These are phyloP conservation scores for Fusarium praegraminearum DNA, from an alignment of 2,329 filamentous ascomycete species.

Conservation along the genomic window DNA sequence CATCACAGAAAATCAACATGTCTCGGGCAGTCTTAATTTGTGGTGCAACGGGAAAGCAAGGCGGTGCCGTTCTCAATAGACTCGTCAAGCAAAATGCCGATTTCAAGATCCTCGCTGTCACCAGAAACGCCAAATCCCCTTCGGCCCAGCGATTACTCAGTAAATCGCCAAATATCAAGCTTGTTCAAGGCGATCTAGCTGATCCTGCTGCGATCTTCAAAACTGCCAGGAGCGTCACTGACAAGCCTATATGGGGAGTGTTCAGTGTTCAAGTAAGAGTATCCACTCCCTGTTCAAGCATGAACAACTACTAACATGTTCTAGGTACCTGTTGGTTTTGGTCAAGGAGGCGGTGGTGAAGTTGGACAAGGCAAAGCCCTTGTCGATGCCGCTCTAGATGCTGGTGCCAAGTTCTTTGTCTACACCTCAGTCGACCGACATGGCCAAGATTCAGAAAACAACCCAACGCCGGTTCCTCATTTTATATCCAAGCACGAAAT, in stretches of 20 bases:
- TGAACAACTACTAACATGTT: not conserved
- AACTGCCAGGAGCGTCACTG: constrained; percentile 6
- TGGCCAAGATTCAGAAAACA: constrained; percentile 62
- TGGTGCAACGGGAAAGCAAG: constrained; percentile 56
- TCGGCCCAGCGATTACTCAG: constrained; percentile 62
- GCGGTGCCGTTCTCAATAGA: constrained; percentile 51
- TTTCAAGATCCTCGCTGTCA: constrained; percentile 69
- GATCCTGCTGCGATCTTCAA: constrained; percentile 63
- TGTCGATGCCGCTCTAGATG: constrained; percentile 65
- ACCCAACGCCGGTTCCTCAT: constrained; percentile 68
- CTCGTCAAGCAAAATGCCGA: constrained; percentile 49
- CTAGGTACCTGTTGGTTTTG: constrained; percentile 6
- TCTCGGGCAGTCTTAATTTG: constrained; percentile 50
- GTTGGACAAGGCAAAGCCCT: constrained; percentile 65
- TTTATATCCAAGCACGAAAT: constrained; percentile 71
- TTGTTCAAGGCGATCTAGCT: constrained; percentile 70
- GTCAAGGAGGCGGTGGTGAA: constrained; percentile 13
- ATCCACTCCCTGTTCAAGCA: fast-evolving
- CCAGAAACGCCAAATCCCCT: constrained; percentile 65
- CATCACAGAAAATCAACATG: not conserved
- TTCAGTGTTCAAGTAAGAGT: constrained; percentile 26
- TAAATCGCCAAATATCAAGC: constrained; percentile 61
- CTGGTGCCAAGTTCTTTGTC: constrained; percentile 68
- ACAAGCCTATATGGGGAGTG: constrained; percentile 25
- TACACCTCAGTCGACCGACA: constrained; percentile 72